Conservation (phyloP, 2,329 filamentous ascomycete species). For the Botrytis byssoidea region DNA sequence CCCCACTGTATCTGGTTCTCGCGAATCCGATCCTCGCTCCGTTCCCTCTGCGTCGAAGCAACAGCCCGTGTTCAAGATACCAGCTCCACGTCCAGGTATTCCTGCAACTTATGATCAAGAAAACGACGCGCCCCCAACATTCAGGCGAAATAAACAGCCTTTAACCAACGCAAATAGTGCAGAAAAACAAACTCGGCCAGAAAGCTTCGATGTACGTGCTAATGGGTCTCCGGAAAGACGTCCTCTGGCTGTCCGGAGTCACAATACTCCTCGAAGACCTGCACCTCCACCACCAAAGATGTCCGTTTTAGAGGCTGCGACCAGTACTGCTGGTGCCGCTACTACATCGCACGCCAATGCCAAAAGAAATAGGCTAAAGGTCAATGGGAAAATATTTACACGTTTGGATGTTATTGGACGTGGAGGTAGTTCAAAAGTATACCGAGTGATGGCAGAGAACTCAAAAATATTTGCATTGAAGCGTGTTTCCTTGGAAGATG, state of each 20-base stretch:
- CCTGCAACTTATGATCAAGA: slow-evolving; percentile 75
- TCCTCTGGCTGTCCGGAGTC: slow-evolving; percentile 52
- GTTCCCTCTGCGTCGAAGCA: slow-evolving; percentile 45
- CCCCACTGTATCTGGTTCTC: slow-evolving; percentile 31
- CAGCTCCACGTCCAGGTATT: slow-evolving; percentile 54
- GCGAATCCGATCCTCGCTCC: slow-evolving; percentile 39
- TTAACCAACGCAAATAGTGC: slow-evolving; percentile 35
- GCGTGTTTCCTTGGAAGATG: slow-evolving; percentile 84
- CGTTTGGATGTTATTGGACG: slow-evolving; percentile 87
- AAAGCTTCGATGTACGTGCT: slow-evolving; percentile 45
- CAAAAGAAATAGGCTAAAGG: slow-evolving; percentile 77
- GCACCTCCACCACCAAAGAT: slow-evolving; percentile 86
- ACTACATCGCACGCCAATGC: slow-evolving; percentile 66
- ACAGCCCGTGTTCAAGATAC: slow-evolving; percentile 57
- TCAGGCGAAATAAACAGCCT: slow-evolving; percentile 50
- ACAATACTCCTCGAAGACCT: slow-evolving; percentile 73
- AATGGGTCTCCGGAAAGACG: slow-evolving; percentile 55
- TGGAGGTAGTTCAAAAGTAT: slow-evolving; percentile 91
- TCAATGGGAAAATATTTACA: slow-evolving; percentile 90
- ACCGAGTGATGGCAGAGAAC: slow-evolving; percentile 95
- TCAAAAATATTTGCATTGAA: slow-evolving; percentile 94
- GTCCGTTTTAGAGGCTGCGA: slow-evolving; percentile 91
- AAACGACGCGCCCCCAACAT: slow-evolving; percentile 72
- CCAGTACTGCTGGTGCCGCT: slow-evolving; percentile 75
- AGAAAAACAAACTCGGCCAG: slow-evolving; percentile 53